These are phyloP conservation scores for Globisporangium takayamanum DNA, from an alignment of 352 stramenopile species.

Conservation along the genomic window DNA sequence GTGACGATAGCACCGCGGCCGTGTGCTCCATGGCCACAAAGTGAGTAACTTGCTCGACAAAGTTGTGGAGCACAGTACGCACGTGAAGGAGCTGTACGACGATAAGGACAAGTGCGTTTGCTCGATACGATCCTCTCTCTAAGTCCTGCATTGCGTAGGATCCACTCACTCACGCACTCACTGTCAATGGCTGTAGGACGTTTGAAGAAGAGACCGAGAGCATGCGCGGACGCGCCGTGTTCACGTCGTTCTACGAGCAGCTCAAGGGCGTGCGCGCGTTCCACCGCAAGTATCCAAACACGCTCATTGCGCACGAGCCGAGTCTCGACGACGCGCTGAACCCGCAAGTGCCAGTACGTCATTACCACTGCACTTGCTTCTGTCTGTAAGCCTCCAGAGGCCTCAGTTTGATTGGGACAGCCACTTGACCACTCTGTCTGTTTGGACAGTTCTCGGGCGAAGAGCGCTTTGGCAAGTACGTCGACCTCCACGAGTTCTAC, in stretches of 20 bases:
- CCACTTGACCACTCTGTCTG: not conserved
- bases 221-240: slow-evolving; percentile 72
- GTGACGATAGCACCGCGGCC: slow-evolving; percentile 49
- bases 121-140: not conserved
- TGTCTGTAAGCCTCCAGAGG: not conserved
- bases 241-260: slow-evolving; percentile 87
- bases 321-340: slow-evolving; percentile 51
- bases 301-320: slow-evolving; percentile 57
- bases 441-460: slow-evolving; percentile 73
- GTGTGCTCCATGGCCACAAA: slow-evolving; percentile 79
- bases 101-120: slow-evolving; percentile 69
- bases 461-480: slow-evolving; percentile 86
- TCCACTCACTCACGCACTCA: not conserved
- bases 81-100: slow-evolving; percentile 76
- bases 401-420: too few relatives aligned
- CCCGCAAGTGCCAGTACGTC: slow-evolving; percentile 45
- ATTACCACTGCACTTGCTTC: not conserved
- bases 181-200: slow-evolving; percentile 26
- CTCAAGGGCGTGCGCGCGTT: slow-evolving; percentile 81
- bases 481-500: slow-evolving; percentile 87
- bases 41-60: slow-evolving; percentile 75
- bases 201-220: slow-evolving; percentile 70
- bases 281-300: slow-evolving; percentile 81
- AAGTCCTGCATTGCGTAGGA: not conserved
- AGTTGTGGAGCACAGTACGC: slow-evolving; percentile 56